Evolutionary conservation across 768 basidiomycete species (phyloP).

Genomic region (Arthromyces matolae): DNA sequence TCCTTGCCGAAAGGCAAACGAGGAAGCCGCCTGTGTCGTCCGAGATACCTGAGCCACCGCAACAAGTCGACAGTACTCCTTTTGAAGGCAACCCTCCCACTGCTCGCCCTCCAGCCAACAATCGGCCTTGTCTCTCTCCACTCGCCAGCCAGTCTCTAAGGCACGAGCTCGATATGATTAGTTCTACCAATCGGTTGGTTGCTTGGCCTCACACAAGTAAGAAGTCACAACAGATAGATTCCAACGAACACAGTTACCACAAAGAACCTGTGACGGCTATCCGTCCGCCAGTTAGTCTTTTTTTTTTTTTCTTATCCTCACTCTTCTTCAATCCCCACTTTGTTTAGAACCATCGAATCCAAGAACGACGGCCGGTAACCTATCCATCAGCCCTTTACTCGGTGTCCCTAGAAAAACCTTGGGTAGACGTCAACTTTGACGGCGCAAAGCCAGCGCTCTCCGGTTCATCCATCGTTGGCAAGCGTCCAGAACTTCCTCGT

Average conservation of each 20-base stretch:
- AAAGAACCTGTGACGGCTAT: background rate
- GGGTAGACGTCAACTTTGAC: no score
- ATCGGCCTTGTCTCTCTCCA: constrained; percentile 20
- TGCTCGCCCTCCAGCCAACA: constrained; percentile 19
- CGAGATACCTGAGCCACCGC: background rate
- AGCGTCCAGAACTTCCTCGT: background rate
- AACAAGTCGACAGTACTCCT: background rate
- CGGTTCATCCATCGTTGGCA: background rate
- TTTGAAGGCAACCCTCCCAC: background rate
- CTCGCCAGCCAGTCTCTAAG: constrained; percentile 27
- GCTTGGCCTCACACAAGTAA: constrained; percentile 11
- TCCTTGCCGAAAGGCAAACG: constrained; percentile 22
- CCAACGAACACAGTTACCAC: constrained; percentile 6
- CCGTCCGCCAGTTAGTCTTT: no score
- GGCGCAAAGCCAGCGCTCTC: no score
- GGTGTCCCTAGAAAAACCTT: no score
- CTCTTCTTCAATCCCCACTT: no score
- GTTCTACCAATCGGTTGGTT: constrained; percentile 6
- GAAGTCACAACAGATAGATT: constrained; percentile 8
- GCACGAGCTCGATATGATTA: constrained; percentile 15
- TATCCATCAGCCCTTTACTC: no score
- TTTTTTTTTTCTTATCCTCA: no score
- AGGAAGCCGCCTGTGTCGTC: constrained; percentile 12
- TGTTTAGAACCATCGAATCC: background rate
- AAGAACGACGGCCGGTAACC: no score